Percentiles rank a stretch among this genome's conserved stretches.
These are phyloP conservation scores for Fagus sylvatica DNA, from an alignment of 306 rosid species.

Conservation along the genomic window DNA sequence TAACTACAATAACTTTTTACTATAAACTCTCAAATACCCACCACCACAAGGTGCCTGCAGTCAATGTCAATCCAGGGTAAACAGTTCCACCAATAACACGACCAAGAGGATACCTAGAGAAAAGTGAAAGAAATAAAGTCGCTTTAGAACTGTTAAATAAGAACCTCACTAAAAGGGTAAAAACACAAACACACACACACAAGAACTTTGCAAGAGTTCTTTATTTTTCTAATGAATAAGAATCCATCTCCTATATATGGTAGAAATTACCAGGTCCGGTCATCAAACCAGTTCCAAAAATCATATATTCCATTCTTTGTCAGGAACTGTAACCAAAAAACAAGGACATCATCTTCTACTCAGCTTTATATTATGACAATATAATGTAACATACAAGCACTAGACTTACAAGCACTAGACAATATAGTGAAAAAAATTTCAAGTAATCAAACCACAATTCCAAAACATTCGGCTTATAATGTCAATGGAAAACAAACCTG, in stretches of 20 bases:
- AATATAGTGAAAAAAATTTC: constrained; percentile 4
- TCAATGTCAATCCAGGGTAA: constrained; percentile 95
- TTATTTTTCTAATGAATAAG: neutral
- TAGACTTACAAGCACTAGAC: no score
- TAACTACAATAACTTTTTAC: constrained; percentile 3
- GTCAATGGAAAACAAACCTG: constrained; percentile 62
- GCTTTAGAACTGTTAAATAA: constrained; percentile 28
- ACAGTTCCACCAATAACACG: constrained; percentile 99
- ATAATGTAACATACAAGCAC: neutral
- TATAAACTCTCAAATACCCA: constrained; percentile 40
- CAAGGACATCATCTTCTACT: constrained; percentile 25
- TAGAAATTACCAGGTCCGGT: constrained; percentile 81
- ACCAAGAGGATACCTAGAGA: constrained; percentile 94
- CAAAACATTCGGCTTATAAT: neutral
- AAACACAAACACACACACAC: neutral
- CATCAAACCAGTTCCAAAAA: constrained; percentile 99
- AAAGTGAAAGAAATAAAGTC: constrained; percentile 12
- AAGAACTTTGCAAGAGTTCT: neutral
- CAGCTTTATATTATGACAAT: constrained; percentile 16
- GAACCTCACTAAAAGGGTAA: neutral
- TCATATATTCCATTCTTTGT: constrained; percentile 95
- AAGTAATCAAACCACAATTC: constrained; percentile 17
- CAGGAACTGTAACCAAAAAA: constrained; percentile 78
- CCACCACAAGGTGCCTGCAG: constrained; percentile 94
- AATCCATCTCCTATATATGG: neutral